Conservation (phyloP, 228 moss, liverwort and hornwort species). For the Sphagnum fallax region DNA sequence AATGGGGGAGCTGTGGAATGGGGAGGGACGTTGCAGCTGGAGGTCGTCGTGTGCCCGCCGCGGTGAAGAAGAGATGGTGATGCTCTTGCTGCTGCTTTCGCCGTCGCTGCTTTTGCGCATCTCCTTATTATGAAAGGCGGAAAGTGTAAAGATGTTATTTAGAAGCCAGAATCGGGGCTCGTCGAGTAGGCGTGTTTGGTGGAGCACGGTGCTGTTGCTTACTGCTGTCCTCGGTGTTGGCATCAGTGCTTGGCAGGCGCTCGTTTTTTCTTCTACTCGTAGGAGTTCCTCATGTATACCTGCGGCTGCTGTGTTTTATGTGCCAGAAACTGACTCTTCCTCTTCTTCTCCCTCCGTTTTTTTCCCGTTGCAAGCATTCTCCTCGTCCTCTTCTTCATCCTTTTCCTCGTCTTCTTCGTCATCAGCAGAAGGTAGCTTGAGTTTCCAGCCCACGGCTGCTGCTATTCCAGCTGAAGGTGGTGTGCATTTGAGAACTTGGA, state of each 20-base stretch:
- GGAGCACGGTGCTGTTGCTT: conserved; percentile 42
- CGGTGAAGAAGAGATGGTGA: too few species aligned
- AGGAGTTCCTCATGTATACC: conserved; percentile 41
- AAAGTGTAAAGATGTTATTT: conserved; percentile 15
- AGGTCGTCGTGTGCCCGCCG: too few species aligned
- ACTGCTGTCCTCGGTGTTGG: conserved; percentile 35
- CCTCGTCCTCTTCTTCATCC: neutral
- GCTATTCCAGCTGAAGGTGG: neutral
- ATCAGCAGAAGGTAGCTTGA: neutral
- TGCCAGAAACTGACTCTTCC: conserved; percentile 7
- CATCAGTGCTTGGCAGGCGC: conserved; percentile 69
- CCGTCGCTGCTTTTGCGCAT: too few species aligned
- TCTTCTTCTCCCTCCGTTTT: conserved; percentile 32
- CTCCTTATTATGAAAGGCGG: neutral
- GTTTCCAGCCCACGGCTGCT: conserved; percentile 7
- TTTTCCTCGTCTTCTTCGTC: too few species aligned
- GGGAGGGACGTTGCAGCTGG: too few species aligned
- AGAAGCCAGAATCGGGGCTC: conserved; percentile 23
- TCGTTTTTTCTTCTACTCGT: conserved; percentile 64
- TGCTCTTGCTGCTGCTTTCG: too few species aligned
- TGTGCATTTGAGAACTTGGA: conserved; percentile 19
- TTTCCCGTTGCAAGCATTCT: conserved; percentile 37
- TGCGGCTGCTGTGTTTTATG: conserved; percentile 22
- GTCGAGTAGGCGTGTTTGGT: conserved; percentile 37
- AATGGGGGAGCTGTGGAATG: too few species aligned